A percentile compares a stretch with the other conserved stretches of the same genome.
These are phyloP conservation scores for Skeletonema menzelii DNA, from an alignment of 108 stramenopile species.

Conservation along the genomic window DNA sequence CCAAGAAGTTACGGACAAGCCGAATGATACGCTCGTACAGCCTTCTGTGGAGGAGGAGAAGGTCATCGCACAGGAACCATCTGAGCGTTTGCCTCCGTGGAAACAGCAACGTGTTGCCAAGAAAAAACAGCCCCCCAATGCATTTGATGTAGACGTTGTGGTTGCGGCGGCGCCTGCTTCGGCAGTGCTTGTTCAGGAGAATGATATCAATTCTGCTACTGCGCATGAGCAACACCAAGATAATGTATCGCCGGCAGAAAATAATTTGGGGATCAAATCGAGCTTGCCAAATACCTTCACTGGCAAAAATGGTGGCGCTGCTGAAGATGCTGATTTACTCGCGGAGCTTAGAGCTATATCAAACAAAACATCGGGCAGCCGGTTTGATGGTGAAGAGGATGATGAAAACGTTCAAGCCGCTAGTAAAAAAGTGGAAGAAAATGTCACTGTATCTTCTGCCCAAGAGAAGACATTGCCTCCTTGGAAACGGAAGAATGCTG, in stretches of 20 bases:
- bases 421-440: neutral
- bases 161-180: neutral
- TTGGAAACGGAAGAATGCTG: constrained; percentile 16
- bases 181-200: neutral
- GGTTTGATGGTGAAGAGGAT: constrained; percentile 35
- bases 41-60: neutral
- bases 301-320: constrained; percentile 75
- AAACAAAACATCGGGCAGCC: constrained; percentile 32
- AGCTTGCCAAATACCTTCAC: constrained; percentile 54
- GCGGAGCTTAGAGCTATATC: constrained; percentile 61
- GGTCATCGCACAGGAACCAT: neutral
- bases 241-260: constrained; percentile 3
- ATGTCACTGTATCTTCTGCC: neutral
- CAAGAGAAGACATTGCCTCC: constrained; percentile 3
- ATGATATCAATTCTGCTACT: constrained; percentile 39
- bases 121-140: neutral
- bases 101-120: neutral
- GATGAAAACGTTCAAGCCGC: neutral
- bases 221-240: constrained; percentile 53
- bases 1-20: neutral
- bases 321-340: constrained; percentile 64
- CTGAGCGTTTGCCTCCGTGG: neutral
- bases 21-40: neutral
- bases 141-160: constrained; percentile 4
- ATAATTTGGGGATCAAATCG: constrained; percentile 43